Evolutionary conservation across 2,329 filamentous ascomycete genomes (phyloP).

Genomic region (Fusarium setosum): DNA sequence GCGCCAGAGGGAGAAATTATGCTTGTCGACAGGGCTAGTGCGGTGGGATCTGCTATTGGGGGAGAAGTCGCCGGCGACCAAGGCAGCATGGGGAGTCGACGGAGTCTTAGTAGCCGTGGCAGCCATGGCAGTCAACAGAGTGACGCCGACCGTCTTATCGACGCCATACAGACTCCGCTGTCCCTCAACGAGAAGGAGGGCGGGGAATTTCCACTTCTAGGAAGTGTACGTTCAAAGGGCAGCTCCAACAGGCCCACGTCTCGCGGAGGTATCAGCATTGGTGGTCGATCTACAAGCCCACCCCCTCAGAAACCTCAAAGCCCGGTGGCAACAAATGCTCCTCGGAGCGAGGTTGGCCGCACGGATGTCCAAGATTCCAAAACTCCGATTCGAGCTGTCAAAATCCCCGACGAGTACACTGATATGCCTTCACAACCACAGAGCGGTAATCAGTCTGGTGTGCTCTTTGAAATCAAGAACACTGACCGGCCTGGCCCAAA

Average conservation of each 20-base stretch:
- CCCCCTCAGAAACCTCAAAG: conserved; percentile 4
- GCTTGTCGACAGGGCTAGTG: conserved; percentile 64
- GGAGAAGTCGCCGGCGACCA: conserved; percentile 16
- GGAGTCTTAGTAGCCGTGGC: conserved; percentile 53
- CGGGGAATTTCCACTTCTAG: conserved; percentile 43
- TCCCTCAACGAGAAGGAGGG: conserved; percentile 51
- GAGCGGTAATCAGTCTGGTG: conserved; percentile 46
- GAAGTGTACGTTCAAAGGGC: conserved; percentile 20
- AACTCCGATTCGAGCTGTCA: conserved; percentile 59
- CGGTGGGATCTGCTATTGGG: conserved; percentile 20
- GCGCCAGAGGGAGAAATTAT: conserved; percentile 65
- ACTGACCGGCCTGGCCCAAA: conserved; percentile 13
- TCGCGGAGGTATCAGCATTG: conserved; percentile 1
- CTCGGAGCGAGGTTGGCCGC: conserved; percentile 46
- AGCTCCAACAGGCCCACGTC: conserved; percentile 22
- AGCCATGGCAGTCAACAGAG: conserved; percentile 64
- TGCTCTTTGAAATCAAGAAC: conserved; percentile 53
- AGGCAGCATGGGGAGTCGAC: conserved; percentile 36
- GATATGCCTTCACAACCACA: conserved; percentile 48
- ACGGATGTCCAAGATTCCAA: conserved; percentile 56
- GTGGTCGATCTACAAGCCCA: conserved; percentile 27
- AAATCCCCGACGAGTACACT: conserved; percentile 59
- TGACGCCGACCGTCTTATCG: conserved; percentile 77
- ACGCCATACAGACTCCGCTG: conserved; percentile 75
- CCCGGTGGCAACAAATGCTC: conserved; percentile 30